These are phyloP conservation scores for Hymenoscyphus occultus DNA, from an alignment of 2,329 filamentous ascomycete species.

Conservation along the genomic window DNA sequence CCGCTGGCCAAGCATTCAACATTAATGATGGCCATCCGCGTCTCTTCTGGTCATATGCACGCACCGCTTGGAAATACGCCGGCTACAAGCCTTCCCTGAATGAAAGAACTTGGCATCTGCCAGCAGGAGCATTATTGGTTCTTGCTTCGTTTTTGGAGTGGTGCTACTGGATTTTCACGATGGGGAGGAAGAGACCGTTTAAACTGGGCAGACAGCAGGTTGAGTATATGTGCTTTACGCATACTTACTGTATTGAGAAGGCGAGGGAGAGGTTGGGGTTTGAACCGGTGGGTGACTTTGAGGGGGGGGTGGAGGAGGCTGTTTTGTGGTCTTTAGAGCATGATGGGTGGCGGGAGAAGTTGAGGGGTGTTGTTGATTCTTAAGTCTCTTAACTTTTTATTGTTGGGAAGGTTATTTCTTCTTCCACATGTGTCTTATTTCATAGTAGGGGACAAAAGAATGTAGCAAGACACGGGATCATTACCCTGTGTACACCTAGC, in stretches of 20 bases:
- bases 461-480: no score
- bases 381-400: background rate
- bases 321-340: slow-evolving; percentile 7
- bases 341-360: slow-evolving; percentile 2
- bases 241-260: slow-evolving; percentile 11
- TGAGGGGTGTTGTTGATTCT: background rate
- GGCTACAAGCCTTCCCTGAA: background rate
- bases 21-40: slow-evolving; percentile 1
- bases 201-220: slow-evolving; percentile 10
- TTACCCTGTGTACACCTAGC: no score
- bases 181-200: slow-evolving; percentile 6
- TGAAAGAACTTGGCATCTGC: background rate
- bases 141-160: slow-evolving; percentile 7
- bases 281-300: slow-evolving; percentile 4
- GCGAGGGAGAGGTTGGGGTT: slow-evolving; percentile 5
- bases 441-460: no score
- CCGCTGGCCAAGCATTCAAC: slow-evolving; percentile 9
- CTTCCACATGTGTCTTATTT: no score
- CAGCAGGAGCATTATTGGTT: background rate
- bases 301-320: slow-evolving; percentile 3
- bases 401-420: no score
- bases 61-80: slow-evolving; percentile 1
- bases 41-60: slow-evolving; percentile 4
- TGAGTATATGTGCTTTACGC: slow-evolving; percentile 10
- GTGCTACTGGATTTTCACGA: slow-evolving; percentile 6